These are phyloP conservation scores for Litsea cubeba DNA, from an alignment of 164 flowering plant genomes.

Conservation along the genomic window DNA sequence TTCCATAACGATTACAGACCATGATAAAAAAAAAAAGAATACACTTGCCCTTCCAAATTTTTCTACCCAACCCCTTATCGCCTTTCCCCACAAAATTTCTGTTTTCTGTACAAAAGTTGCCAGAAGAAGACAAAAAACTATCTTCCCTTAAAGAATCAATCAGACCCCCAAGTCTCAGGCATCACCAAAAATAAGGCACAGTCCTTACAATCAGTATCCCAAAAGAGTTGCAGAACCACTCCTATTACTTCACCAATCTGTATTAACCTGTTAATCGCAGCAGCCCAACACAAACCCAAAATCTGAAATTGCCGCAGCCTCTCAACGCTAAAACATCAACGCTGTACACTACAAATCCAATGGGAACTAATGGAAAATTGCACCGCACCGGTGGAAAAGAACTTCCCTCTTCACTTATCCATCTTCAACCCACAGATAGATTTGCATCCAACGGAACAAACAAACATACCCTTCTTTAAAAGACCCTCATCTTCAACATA, in stretches of 20 bases:
- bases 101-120: constrained; percentile 9
- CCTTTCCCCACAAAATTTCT: background rate
- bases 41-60: constrained; percentile 1
- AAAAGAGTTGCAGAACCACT: background rate
- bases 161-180: background rate
- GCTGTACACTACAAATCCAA: constrained; percentile 10
- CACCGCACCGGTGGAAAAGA: background rate
- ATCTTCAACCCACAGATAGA: constrained; percentile 24
- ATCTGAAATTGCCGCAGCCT: background rate
- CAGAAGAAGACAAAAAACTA: background rate
- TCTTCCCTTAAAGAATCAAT: background rate
- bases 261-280: background rate
- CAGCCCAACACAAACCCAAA: constrained; percentile 4
- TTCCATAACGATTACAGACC: constrained; percentile 60
- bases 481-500: constrained; percentile 31
- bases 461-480: constrained; percentile 12
- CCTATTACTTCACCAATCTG: background rate
- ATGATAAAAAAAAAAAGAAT: constrained; percentile 25
- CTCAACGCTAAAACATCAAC: background rate
- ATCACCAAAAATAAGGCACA: background rate
- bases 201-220: background rate
- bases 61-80: constrained; percentile 10
- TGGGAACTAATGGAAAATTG: background rate
- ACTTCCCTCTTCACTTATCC: constrained; percentile 26
- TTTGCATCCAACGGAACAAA: constrained; percentile 15